Percentiles rank a stretch among this genome's conserved stretches.
phyloP scores from a whole-genome alignment of 768 basidiomycete species.

The Clitopilus passeckerianus region DNA sequence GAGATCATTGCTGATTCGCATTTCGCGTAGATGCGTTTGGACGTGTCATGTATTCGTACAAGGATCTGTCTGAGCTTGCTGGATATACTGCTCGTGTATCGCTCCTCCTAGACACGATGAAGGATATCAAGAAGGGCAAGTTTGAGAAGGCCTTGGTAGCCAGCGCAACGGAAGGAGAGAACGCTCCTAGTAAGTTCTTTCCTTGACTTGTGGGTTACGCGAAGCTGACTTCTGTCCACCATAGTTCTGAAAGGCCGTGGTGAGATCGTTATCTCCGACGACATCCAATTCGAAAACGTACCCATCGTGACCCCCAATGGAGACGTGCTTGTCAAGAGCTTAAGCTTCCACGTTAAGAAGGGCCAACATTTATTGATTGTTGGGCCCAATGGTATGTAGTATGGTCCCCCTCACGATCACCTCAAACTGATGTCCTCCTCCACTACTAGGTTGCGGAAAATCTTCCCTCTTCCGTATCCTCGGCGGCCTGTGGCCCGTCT shows the following conservation, averaged over 20 bases:
- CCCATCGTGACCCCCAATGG: conserved; percentile 97
- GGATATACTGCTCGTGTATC: conserved; percentile 94
- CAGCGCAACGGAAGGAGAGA: conserved; percentile 67
- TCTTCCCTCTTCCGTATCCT: conserved; percentile 93
- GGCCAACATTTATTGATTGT: conserved; percentile 91
- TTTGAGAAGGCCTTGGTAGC: conserved; percentile 87
- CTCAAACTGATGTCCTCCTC: not conserved
- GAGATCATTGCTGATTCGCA: not conserved
- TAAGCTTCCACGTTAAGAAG: conserved; percentile 87
- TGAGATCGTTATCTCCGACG: conserved; percentile 74
- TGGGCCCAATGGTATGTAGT: conserved; percentile 76
- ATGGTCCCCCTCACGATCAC: not conserved
- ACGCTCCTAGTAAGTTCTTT: conserved; percentile 61
- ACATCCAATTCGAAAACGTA: conserved; percentile 89
- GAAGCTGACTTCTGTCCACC: not conserved
- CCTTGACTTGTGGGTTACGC: not conserved
- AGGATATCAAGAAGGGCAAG: conserved; percentile 75
- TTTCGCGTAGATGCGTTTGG: conserved; percentile 76
- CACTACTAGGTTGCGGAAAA: conserved; percentile 68
- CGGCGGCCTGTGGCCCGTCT: conserved; percentile 91
- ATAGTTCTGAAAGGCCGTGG: conserved; percentile 79
- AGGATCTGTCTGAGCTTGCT: conserved; percentile 92
- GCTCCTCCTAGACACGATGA: conserved; percentile 85
- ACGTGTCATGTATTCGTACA: conserved; percentile 95
- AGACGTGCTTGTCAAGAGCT: conserved; percentile 77